phyloP scores from a whole-genome alignment of 1,284 basidiomycete species.

The Apiotrichum veenhuisii region DNA sequence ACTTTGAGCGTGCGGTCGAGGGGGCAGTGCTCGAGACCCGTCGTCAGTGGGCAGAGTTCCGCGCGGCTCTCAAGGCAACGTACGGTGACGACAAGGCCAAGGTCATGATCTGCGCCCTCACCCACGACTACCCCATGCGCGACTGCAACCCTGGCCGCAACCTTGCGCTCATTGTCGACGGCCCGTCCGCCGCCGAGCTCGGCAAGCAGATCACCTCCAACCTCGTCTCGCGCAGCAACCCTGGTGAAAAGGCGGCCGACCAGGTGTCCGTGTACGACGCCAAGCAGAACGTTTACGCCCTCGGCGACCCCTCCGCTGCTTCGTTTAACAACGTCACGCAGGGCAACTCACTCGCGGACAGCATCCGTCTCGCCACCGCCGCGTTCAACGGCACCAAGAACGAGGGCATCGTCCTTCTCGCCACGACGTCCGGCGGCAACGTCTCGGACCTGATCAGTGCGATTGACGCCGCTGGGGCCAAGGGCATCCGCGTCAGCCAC shows the following conservation, averaged over 20 bases:
- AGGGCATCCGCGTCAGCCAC: not conserved
- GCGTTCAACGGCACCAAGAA: slow-evolving; percentile 1
- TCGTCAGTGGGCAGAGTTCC: slow-evolving; percentile 11
- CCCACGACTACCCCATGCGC: slow-evolving; percentile 6
- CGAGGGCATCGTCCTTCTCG: slow-evolving; percentile 1
- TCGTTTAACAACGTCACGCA: not conserved
- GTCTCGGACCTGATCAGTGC: not conserved
- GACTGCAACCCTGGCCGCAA: slow-evolving; percentile 1
- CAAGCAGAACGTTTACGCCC: not conserved
- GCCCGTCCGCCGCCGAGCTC: not conserved
- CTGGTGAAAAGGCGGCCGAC: not conserved
- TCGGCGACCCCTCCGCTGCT: not conserved
- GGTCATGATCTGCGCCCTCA: slow-evolving; percentile 7
- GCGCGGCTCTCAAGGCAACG: not conserved
- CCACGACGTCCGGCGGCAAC: not conserved
- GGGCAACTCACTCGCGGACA: not conserved
- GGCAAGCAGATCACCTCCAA: not conserved
- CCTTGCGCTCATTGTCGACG: not conserved
- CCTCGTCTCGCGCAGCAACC: not conserved
- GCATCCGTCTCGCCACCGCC: not conserved
- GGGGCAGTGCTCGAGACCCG: slow-evolving; percentile 8
- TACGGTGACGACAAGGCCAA: not conserved
- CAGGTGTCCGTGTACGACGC: not conserved
- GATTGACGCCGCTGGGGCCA: not conserved
- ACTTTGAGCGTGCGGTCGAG: slow-evolving; percentile 7